A percentile compares a stretch with the other conserved stretches of the same genome.
phyloP scores from a whole-genome alignment of 2,329 filamentous ascomycete genomes.

The Coniochaeta ligniaria region DNA sequence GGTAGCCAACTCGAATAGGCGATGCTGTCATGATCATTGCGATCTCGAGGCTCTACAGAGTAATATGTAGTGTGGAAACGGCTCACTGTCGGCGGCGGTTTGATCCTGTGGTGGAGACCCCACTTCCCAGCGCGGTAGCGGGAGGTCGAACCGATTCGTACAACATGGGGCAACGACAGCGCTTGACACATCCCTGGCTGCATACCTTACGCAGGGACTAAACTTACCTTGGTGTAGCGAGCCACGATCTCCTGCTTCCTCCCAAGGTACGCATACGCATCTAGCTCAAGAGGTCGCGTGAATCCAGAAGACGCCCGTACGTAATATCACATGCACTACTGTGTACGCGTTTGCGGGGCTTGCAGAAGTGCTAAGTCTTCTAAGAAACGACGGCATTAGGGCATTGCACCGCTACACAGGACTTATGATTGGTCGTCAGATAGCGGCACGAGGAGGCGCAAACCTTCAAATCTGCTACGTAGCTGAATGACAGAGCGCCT shows the following conservation, averaged over 20 bases:
- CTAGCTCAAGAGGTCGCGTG: no score
- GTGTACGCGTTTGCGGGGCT: no score
- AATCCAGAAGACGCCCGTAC: no score
- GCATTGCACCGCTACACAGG: no score
- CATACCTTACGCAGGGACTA: background rate
- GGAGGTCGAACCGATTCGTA: background rate
- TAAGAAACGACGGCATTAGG: no score
- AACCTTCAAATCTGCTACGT: no score
- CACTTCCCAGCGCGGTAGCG: background rate
- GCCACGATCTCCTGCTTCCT: background rate
- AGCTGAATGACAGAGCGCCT: background rate
- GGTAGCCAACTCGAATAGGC: background rate
- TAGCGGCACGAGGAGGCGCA: no score
- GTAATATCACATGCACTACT: no score
- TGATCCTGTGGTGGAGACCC: background rate
- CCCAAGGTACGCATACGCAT: no score
- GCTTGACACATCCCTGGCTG: background rate
- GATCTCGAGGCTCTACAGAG: background rate
- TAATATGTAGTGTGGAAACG: background rate
- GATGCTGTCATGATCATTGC: background rate
- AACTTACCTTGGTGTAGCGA: no score
- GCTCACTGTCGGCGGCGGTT: background rate
- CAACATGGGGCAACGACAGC: background rate
- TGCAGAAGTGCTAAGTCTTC: no score
- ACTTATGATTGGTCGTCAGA: no score